Percentiles rank a stretch among this genome's conserved stretches.
Conservation (phyloP, 1,284 basidiomycete genomes). For the Cutaneotrichosporon cavernicola region DNA sequence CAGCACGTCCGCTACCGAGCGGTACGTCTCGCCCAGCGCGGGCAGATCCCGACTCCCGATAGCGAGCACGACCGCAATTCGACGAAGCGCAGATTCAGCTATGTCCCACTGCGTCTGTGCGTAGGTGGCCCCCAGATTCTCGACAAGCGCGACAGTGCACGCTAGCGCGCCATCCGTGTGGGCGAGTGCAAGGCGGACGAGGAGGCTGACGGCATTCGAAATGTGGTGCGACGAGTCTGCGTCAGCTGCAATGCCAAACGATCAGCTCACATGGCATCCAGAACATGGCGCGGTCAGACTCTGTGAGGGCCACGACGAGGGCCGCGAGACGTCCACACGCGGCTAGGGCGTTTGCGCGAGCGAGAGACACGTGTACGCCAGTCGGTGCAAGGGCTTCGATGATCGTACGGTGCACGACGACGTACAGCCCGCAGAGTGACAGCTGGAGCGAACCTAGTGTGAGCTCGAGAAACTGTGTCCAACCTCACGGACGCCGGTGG, state of each 20-base stretch:
- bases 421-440: slow-evolving; percentile 30
- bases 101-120: slow-evolving; percentile 32
- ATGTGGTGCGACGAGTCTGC: slow-evolving; percentile 41
- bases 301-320: slow-evolving; percentile 23
- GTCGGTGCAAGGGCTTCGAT: slow-evolving; percentile 21
- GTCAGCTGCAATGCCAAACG: not conserved
- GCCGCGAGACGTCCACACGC: slow-evolving; percentile 23
- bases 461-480: too few relatives aligned
- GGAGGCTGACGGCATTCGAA: slow-evolving; percentile 32
- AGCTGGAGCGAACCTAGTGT: slow-evolving; percentile 36
- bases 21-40: slow-evolving; percentile 21
- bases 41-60: slow-evolving; percentile 26
- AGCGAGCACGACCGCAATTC: slow-evolving; percentile 28
- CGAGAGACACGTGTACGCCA: slow-evolving; percentile 11
- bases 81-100: slow-evolving; percentile 33
- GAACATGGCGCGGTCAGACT: slow-evolving; percentile 26
- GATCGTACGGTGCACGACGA: slow-evolving; percentile 31
- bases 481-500: slow-evolving; percentile 35
- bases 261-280: slow-evolving; percentile 40
- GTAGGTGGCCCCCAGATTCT: not conserved
- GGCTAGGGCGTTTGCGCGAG: slow-evolving; percentile 18
- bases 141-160: not conserved
- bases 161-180: not conserved
- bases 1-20: slow-evolving; percentile 13
- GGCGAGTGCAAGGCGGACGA: slow-evolving; percentile 29